Base-by-base conservation (phyloP, 352 stramenopile species). In the Phytophthora crassamura region DNA sequence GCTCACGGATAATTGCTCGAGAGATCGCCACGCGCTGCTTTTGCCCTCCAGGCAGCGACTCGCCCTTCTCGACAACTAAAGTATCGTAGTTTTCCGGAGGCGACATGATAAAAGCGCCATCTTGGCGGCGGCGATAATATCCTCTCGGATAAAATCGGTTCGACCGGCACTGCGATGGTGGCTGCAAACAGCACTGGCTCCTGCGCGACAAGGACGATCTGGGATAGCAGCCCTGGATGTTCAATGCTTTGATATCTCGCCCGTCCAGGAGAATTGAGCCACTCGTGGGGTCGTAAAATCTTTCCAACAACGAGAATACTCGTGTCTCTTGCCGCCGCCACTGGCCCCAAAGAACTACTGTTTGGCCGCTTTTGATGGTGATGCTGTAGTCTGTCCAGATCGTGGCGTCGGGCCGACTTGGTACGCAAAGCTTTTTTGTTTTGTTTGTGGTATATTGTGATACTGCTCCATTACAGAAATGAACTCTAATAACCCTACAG, bases 41-140 rank as follows among this genome's bases (percentile, higher is more conserved):
- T 39, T 80, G 72, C 18, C 72, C 72, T 16, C 71, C 71, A 54
- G 58, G 71, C 18, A 80, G 45, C 46, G 51, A 73, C 8, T 78
- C 48, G 10, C 70, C 72, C 10, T 67, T 74, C 38, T 76, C 65
- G 11, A 69, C 72, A 6, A 79, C 66, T 34, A 72, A 32, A 5
- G 72, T 80, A 80, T 97, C 82, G 70, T 95, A 97, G 80, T 94
- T 46, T 91, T 78, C 15, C 88, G 91, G 89, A 22, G 98, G 83
- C 15, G 71, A 59, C 50, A 78, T 78, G 46, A 97, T 97, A 60
- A 78, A 78, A 1, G 45, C 30, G 65, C 56, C 36, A 75, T 36
- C 50, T 78, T 73, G 9, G 84, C 79, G 0, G 83, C 89, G 9
- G 68, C 64, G 12, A 90, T 59, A 14, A 97, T 85, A 39, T 98